phyloP scores from a whole-genome alignment of 2,329 filamentous ascomycete genomes.

The Arthroderma sp. region DNA sequence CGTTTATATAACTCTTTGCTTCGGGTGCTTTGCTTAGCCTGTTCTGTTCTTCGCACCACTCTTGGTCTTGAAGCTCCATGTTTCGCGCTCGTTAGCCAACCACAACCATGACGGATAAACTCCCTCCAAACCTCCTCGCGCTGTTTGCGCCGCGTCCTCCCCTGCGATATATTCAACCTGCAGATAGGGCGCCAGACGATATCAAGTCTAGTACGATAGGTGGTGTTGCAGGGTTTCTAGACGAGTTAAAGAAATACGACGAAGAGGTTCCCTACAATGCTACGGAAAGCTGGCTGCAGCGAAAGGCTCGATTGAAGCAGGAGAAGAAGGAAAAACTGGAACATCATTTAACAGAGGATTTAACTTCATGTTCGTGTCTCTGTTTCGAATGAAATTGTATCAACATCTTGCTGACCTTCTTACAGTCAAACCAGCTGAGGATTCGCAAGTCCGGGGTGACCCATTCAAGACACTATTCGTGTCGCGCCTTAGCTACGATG shows the following conservation, averaged over 20 bases:
- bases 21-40: background rate
- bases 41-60: background rate
- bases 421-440: slow-evolving; percentile 66
- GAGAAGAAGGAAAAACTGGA: slow-evolving; percentile 64
- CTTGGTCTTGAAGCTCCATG: background rate
- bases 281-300: slow-evolving; percentile 87
- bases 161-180: slow-evolving; percentile 73
- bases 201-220: slow-evolving; percentile 60
- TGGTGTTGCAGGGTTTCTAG: slow-evolving; percentile 62
- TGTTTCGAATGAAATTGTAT: no score
- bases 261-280: slow-evolving; percentile 62
- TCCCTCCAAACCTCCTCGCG: slow-evolving; percentile 80
- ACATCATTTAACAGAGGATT: slow-evolving; percentile 49
- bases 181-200: slow-evolving; percentile 70
- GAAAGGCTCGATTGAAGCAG: slow-evolving; percentile 65
- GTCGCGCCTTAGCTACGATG: slow-evolving; percentile 76
- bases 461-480: slow-evolving; percentile 93
- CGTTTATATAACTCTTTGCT: no score
- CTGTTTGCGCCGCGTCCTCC: slow-evolving; percentile 92
- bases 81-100: background rate
- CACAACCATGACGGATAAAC: slow-evolving; percentile 75
- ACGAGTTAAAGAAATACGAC: slow-evolving; percentile 62
- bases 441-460: slow-evolving; percentile 81
- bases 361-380: slow-evolving; percentile 46
- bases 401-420: background rate